These are phyloP conservation scores for Thymus mandschuricus DNA, from an alignment of 257 asterid species.

Conservation along the genomic window DNA sequence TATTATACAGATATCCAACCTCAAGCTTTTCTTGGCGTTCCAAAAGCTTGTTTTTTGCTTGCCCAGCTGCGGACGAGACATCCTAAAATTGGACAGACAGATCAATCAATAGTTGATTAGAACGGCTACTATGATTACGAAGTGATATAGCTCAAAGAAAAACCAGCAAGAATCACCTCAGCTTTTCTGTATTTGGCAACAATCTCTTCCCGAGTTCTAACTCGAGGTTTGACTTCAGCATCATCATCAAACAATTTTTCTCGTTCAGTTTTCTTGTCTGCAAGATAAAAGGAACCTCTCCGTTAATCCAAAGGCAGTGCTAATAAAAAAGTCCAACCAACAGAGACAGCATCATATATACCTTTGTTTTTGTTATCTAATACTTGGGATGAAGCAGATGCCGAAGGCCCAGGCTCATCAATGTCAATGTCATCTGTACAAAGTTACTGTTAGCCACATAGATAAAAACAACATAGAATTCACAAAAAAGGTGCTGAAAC, in stretches of 20 bases:
- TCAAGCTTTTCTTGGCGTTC: slow-evolving; percentile 94
- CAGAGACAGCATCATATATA: slow-evolving; percentile 26
- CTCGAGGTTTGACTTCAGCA: slow-evolving; percentile 59
- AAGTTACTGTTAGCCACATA: slow-evolving; percentile 31
- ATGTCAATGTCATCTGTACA: slow-evolving; percentile 80
- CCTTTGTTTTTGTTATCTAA: slow-evolving; percentile 51
- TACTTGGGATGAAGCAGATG: slow-evolving; percentile 52
- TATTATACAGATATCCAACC: slow-evolving; percentile 46
- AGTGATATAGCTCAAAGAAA: slow-evolving; percentile 27
- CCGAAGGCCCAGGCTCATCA: slow-evolving; percentile 63
- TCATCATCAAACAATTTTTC: slow-evolving; percentile 57
- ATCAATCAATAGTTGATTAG: slow-evolving; percentile 23
- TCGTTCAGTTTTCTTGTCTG: slow-evolving; percentile 61
- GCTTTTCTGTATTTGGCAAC: slow-evolving; percentile 80
- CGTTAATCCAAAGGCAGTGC: slow-evolving; percentile 24
- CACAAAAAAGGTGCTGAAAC: slow-evolving; percentile 18
- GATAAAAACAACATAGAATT: slow-evolving; percentile 25
- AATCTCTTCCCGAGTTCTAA: slow-evolving; percentile 80
- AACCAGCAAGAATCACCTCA: slow-evolving; percentile 54
- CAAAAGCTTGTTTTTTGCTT: slow-evolving; percentile 83
- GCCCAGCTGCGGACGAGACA: slow-evolving; percentile 82
- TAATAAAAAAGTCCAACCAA: slow-evolving; percentile 25
- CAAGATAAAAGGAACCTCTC: slow-evolving; percentile 30
- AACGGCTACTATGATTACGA: neutral
- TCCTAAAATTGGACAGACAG: slow-evolving; percentile 56